Evolutionary conservation across 176 grass and related monocot species (phyloP).

Genomic region (Zizania latifolia): DNA sequence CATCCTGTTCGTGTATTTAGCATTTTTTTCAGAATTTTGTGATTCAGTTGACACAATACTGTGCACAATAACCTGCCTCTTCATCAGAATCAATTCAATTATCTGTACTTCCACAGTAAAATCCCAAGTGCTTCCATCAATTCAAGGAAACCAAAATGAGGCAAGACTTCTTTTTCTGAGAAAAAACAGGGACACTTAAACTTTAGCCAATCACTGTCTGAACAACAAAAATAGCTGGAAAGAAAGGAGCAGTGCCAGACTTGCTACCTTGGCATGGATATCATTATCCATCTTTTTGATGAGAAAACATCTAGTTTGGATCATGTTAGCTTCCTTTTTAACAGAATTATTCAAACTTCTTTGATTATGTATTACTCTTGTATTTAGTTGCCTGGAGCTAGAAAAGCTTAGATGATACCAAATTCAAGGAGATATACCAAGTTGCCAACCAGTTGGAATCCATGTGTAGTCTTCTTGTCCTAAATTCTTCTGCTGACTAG

Average conservation of each 20-base stretch:
- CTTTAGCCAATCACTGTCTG: neutral
- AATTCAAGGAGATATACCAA: conserved; percentile 1
- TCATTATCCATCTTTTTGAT: neutral
- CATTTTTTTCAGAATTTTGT: conserved; percentile 17
- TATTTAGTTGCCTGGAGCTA: neutral
- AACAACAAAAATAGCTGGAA: neutral
- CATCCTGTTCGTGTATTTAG: neutral
- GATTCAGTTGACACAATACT: neutral
- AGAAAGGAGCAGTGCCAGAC: neutral
- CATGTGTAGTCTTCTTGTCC: neutral
- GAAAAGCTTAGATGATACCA: neutral
- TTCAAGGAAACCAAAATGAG: neutral
- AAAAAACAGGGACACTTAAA: neutral
- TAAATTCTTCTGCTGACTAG: neutral
- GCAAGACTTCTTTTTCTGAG: neutral
- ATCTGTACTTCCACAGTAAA: neutral
- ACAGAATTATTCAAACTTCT: neutral
- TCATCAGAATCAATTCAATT: neutral
- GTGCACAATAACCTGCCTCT: neutral
- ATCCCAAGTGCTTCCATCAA: neutral
- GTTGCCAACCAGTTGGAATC: neutral
- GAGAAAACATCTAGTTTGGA: neutral
- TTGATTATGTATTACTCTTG: neutral
- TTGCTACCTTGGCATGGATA: neutral
- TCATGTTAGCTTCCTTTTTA: neutral